Conservation (phyloP, 306 rosid genomes). For the Trifolium dubium region DNA sequence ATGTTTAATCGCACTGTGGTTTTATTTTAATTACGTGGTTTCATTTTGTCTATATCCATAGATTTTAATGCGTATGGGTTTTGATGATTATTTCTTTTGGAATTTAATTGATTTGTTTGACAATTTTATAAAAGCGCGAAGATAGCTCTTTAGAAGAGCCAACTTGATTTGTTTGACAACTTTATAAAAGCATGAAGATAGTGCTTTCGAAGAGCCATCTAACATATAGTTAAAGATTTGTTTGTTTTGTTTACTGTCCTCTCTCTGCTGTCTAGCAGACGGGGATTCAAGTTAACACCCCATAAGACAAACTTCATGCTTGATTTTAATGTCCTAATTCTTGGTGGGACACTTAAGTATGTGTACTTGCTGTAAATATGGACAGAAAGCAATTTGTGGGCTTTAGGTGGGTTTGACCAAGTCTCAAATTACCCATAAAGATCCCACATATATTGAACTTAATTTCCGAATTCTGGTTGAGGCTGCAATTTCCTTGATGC, state of each 20-base stretch:
- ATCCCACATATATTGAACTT: constrained; percentile 48
- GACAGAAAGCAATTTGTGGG: constrained; percentile 58
- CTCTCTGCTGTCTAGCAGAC: not conserved
- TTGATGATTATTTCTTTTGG: constrained; percentile 7
- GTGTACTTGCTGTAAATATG: constrained; percentile 77
- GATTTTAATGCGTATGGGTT: constrained; percentile 23
- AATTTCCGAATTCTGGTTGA: constrained; percentile 28
- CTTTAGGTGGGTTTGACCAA: constrained; percentile 63
- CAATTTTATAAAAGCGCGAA: not conserved
- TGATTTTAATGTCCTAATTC: constrained; percentile 67
- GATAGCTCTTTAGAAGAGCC: not conserved
- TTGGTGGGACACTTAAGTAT: constrained; percentile 59
- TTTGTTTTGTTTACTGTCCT: not conserved
- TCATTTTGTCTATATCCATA: not conserved
- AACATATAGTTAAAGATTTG: not conserved
- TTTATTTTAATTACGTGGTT: not conserved
- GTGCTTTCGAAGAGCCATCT: not conserved
- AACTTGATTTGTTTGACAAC: not conserved
- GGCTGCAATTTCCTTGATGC: constrained; percentile 1
- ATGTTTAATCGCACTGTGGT: not conserved
- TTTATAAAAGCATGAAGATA: not conserved
- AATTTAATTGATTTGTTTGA: constrained; percentile 21
- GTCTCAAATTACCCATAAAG: constrained; percentile 53
- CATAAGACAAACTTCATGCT: constrained; percentile 1
- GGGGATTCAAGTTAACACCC: constrained; percentile 16